Evolutionary conservation across 2,329 filamentous ascomycete species (phyloP).

Genomic region (Coniochaeta sp.): DNA sequence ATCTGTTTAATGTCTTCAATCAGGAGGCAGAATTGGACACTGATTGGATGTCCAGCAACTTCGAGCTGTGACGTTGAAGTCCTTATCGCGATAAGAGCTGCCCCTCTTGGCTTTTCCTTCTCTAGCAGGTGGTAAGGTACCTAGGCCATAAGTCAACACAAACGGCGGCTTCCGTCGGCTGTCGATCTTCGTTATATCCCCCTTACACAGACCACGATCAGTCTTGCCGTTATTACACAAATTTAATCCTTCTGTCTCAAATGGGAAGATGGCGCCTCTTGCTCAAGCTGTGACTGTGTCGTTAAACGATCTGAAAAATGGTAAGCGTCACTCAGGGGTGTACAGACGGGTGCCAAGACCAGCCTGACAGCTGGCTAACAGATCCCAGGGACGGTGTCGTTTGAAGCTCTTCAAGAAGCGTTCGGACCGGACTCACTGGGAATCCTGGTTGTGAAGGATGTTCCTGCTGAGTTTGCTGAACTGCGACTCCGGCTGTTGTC

Average conservation of each 20-base stretch:
- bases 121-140: neutral
- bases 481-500: slow-evolving; percentile 70
- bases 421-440: slow-evolving; percentile 89
- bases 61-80: neutral
- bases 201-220: neutral
- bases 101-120: neutral
- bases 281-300: slow-evolving; percentile 54
- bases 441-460: slow-evolving; percentile 85
- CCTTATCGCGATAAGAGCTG: neutral
- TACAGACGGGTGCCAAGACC: neutral
- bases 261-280: slow-evolving; percentile 31
- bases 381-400: slow-evolving; percentile 53
- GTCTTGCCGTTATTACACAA: neutral
- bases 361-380: neutral
- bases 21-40: neutral
- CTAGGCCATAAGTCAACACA: too few relatives aligned
- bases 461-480: slow-evolving; percentile 63
- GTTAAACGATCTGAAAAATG: slow-evolving; percentile 50
- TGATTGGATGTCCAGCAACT: neutral
- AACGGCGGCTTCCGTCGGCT: neutral
- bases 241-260: neutral
- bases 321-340: slow-evolving; percentile 27
- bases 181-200: neutral
- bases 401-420: slow-evolving; percentile 63
- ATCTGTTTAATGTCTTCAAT: neutral